Evolutionary conservation across 78 protist species (phyloP).

Genomic region (Planoprotostelium fungivorum): DNA sequence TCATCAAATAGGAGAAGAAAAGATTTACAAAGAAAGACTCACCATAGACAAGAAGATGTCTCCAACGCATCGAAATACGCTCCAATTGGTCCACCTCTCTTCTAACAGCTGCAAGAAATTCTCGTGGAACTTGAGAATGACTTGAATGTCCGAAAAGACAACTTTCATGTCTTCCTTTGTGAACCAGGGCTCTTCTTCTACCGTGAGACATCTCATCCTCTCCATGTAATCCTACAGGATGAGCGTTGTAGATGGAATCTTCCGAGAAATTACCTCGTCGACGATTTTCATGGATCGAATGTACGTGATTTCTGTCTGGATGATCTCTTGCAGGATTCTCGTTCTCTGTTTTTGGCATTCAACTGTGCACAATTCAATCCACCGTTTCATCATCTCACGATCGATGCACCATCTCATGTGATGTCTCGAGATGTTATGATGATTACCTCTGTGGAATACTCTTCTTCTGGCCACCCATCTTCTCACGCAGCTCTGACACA

Average conservation of each 20-base stretch:
- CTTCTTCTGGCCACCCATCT: not conserved
- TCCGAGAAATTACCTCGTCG: not conserved
- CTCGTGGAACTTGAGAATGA: not conserved
- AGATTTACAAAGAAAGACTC: no score
- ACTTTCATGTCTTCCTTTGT: not conserved
- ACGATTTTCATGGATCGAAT: not conserved
- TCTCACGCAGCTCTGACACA: not conserved
- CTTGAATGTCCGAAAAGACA: not conserved
- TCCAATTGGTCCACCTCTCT: not conserved
- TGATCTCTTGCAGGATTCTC: not conserved
- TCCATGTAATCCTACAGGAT: not conserved
- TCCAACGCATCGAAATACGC: not conserved
- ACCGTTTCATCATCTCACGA: no score
- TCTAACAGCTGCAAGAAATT: not conserved
- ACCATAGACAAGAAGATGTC: not conserved
- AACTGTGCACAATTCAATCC: no score
- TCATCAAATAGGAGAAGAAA: no score
- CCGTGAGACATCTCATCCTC: not conserved
- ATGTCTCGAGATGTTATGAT: not conserved
- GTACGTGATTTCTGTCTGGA: not conserved
- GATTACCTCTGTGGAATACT: not conserved
- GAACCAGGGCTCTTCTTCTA: not conserved
- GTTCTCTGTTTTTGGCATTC: not conserved
- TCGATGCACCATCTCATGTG: not conserved
- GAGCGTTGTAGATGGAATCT: not conserved